Conservation (phyloP, 768 basidiomycete species). For the Leccinum disarticulatum region DNA sequence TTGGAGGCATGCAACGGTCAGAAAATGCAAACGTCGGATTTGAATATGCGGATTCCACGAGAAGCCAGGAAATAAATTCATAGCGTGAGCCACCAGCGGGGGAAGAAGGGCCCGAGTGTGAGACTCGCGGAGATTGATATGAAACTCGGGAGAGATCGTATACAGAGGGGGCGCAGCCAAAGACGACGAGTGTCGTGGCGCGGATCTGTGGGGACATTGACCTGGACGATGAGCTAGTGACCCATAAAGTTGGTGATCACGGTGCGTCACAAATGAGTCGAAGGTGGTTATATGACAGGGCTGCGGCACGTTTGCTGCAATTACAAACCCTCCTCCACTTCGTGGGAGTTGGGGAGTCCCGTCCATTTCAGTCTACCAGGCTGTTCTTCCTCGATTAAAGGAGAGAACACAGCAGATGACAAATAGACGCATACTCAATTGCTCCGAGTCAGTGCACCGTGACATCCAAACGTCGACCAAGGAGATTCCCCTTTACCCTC, state of each 20-base stretch:
- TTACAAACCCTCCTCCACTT: too few relatives aligned
- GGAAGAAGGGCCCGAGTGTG: conserved; percentile 1
- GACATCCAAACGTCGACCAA: too few relatives aligned
- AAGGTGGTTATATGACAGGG: not conserved
- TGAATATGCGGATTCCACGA: conserved; percentile 24
- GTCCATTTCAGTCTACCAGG: too few relatives aligned
- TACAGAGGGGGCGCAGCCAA: conserved; percentile 23
- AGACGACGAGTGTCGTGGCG: not conserved
- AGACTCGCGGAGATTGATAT: not conserved
- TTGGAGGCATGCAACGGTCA: conserved; percentile 23
- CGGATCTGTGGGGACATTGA: conserved; percentile 9
- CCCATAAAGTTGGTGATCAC: conserved; percentile 1
- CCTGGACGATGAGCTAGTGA: not conserved
- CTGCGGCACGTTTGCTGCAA: too few relatives aligned
- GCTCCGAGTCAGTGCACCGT: too few relatives aligned
- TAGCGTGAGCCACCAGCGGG: conserved; percentile 5
- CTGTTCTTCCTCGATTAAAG: not conserved
- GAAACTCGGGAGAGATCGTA: conserved; percentile 4
- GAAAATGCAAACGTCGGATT: conserved; percentile 20
- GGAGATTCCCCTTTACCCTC: too few relatives aligned
- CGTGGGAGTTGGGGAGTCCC: too few relatives aligned
- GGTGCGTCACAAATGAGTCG: not conserved
- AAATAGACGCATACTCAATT: not conserved
- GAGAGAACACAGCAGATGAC: not conserved
- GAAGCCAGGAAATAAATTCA: conserved; percentile 19